Base-by-base conservation (phyloP, 306 rosid species). In the Aeschynomene evenia region DNA sequence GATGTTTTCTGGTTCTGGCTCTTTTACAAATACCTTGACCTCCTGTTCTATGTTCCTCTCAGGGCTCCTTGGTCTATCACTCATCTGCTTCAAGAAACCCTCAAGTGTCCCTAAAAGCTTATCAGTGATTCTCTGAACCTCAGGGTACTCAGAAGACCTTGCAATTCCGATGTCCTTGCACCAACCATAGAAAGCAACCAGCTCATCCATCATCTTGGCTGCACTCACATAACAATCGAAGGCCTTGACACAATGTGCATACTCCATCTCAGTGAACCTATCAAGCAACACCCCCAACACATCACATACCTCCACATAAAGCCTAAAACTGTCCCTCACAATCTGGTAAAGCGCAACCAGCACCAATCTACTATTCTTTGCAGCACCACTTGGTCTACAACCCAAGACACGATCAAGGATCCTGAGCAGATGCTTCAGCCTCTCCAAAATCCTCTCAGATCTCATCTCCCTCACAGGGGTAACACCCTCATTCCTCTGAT, bases 91-190 rank as follows among this genome's bases (percentile, higher is more conserved):
- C 75, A 89, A 73, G 62, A 84, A 91, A 15, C 89, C 89, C 76
- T 85, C 94, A 4, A 89, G 87, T 4, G 87, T 89, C 74, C 82
- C 83, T 51, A 89, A 63, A 60, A 87, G 88, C 76, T 67, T 74
- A 31, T 85, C 87, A 12, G 92, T 84, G 31, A 92, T 87, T 53
- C 73, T 83, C 82, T 84, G 87, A 23, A 88, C 91, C 70, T 89
- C 92, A 22, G 98, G 96, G 66, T 73, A 92, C 81, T 92, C 96
- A 2, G 95, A 87, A 9, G 98, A 80, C 80, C 83, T 66, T 1
- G 91, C 89, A 68, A 92, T 79, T 14, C 98, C 96, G 68, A 60
- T 62, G 46, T 88, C 92, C 77, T 86, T 92, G 52, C 96, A 92
- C 98, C 92, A 90, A 68, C 72, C 69, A 40, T 90, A 90, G 81